Evolutionary conservation across 2,329 filamentous ascomycete species (phyloP).

Genomic region (Cladorrhinum sp.): DNA sequence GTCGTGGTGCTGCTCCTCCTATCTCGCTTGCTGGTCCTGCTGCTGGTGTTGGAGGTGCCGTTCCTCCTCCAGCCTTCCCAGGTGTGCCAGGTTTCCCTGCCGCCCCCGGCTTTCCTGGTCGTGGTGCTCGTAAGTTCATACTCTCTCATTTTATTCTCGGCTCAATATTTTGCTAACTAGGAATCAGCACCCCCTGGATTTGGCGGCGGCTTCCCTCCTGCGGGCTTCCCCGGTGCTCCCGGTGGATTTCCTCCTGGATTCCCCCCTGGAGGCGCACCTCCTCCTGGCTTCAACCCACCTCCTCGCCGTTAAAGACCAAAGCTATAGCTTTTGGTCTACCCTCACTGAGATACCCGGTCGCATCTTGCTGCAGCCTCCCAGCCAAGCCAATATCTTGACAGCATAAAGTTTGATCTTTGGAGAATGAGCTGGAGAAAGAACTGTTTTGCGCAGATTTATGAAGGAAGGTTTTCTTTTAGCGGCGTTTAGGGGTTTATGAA

Average conservation of each 20-base stretch:
- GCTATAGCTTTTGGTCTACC: conserved; percentile 15
- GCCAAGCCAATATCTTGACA: not conserved
- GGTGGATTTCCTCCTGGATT: conserved; percentile 47
- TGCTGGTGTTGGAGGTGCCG: conserved; percentile 75
- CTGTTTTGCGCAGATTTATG: conserved; percentile 18
- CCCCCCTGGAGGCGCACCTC: conserved; percentile 51
- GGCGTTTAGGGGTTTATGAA: conserved; percentile 30
- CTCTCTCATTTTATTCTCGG: conserved; percentile 10
- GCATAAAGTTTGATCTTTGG: not conserved
- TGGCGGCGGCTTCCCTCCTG: conserved; percentile 47
- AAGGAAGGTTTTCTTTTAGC: conserved; percentile 22
- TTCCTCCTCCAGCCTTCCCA: conserved; percentile 54
- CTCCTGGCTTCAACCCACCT: conserved; percentile 72
- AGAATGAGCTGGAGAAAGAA: conserved; percentile 1
- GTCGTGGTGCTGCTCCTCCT: conserved; percentile 68
- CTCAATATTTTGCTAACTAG: conserved; percentile 32
- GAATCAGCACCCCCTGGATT: conserved; percentile 48
- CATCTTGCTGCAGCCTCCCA: conserved; percentile 3
- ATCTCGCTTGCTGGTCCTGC: conserved; percentile 86
- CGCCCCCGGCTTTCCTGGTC: conserved; percentile 48
- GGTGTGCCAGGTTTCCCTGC: conserved; percentile 52
- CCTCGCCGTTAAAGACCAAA: conserved; percentile 50
- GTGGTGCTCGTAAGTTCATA: conserved; percentile 52
- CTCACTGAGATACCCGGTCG: conserved; percentile 17
- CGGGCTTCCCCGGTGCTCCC: conserved; percentile 41